Evolutionary conservation across 441 rosid genomes (phyloP).

Genomic region (Gossypium gossypioides): DNA sequence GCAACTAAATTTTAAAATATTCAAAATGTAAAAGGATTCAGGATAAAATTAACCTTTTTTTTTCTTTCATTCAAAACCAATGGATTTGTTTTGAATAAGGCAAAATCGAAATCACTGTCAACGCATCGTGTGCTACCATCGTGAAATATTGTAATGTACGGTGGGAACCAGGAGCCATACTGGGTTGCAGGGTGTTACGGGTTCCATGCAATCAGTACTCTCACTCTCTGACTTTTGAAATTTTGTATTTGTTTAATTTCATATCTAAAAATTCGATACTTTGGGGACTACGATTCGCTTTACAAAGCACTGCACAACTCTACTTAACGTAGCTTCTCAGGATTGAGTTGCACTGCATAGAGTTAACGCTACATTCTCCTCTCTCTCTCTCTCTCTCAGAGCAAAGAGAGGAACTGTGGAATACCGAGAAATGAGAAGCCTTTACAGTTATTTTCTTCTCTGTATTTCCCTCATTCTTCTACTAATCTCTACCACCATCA

Average conservation of each 20-base stretch:
- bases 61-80: too few species aligned
- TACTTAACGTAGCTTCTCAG: constrained; percentile 18
- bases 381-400: not conserved
- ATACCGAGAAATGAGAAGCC: constrained; percentile 25
- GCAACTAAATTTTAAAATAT: too few species aligned
- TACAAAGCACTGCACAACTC: constrained; percentile 16
- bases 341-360: constrained; percentile 31
- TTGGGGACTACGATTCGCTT: constrained; percentile 27
- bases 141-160: constrained; percentile 9
- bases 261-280: constrained; percentile 3
- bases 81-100: too few species aligned
- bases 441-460: constrained; percentile 15
- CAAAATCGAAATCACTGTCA: constrained; percentile 1
- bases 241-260: constrained; percentile 20
- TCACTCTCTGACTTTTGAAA: constrained; percentile 3
- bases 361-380: constrained; percentile 19
- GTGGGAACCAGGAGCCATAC: not conserved
- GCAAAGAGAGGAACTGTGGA: not conserved
- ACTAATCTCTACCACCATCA: constrained; percentile 18
- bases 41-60: too few species aligned
- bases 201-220: constrained; percentile 1
- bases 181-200: not conserved
- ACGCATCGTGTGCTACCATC: not conserved
- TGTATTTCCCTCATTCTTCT: constrained; percentile 16
- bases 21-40: too few species aligned